These are phyloP conservation scores for Thermochaetoides thermophila DNA, from an alignment of 495 filamentous ascomycete species.

Conservation along the genomic window DNA sequence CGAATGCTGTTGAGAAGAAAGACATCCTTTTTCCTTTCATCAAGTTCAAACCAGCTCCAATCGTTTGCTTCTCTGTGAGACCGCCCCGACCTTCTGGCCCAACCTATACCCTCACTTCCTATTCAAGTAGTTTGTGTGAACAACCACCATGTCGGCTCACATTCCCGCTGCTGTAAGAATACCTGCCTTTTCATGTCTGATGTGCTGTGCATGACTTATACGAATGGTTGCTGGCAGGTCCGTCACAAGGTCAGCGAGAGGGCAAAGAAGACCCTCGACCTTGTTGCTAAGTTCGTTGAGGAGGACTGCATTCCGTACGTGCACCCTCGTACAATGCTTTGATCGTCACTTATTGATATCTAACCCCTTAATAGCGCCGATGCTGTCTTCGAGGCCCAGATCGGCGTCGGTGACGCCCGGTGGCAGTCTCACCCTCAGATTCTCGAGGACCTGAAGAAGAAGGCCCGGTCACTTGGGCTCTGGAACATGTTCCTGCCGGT, in stretches of 20 bases:
- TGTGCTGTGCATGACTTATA: constrained; percentile 12
- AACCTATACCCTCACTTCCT: too few relatives aligned
- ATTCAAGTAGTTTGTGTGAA: too few relatives aligned
- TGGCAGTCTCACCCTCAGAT: constrained; percentile 65
- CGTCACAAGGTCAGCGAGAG: constrained; percentile 56
- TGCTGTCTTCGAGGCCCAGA: constrained; percentile 58
- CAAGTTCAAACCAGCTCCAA: not conserved
- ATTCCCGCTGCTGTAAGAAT: constrained; percentile 52
- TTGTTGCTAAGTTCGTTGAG: constrained; percentile 92
- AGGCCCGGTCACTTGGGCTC: constrained; percentile 69
- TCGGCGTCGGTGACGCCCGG: constrained; percentile 58
- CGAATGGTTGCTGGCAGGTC: constrained; percentile 20
- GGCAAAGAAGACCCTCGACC: constrained; percentile 48
- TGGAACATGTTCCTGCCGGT: constrained; percentile 98
- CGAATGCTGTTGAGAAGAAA: too few relatives aligned
- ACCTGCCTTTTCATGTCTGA: constrained; percentile 1
- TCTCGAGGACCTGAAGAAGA: constrained; percentile 76
- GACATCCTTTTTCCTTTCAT: too few relatives aligned
- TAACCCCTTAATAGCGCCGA: constrained; percentile 48
- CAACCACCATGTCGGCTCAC: constrained; percentile 45
- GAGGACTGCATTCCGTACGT: constrained; percentile 79
- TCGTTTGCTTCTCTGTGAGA: not conserved
- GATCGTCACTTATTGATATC: too few relatives aligned
- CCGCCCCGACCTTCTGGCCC: not conserved
- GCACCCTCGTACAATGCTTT: too few relatives aligned